A percentile compares a stretch with the other conserved stretches of the same genome.
phyloP scores from a whole-genome alignment of 805 yeast genomes.

The Candida schatavii region DNA sequence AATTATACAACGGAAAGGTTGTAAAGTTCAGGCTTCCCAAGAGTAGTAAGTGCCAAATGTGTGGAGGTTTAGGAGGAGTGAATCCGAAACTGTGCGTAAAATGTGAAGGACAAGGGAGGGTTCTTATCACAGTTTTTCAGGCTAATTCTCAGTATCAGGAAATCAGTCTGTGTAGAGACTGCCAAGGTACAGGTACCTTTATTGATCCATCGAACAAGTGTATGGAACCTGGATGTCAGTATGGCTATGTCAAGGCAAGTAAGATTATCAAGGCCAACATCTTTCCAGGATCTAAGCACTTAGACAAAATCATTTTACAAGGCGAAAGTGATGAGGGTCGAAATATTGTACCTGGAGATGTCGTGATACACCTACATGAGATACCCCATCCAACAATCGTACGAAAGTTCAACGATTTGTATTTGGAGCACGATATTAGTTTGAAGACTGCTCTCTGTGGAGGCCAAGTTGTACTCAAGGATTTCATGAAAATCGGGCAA shows the following conservation, averaged over 20 bases:
- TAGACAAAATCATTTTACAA: constrained; percentile 50
- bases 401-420: constrained; percentile 45
- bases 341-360: constrained; percentile 63
- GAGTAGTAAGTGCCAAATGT: constrained; percentile 45
- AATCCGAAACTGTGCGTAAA: constrained; percentile 33
- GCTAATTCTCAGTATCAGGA: constrained; percentile 40
- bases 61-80: constrained; percentile 54
- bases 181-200: constrained; percentile 35
- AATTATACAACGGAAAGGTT: constrained; percentile 56
- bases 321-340: constrained; percentile 67
- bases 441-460: constrained; percentile 56
- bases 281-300: constrained; percentile 53
- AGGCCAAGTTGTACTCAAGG: constrained; percentile 41
- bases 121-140: constrained; percentile 44
- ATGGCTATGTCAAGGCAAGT: constrained; percentile 47
- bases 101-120: constrained; percentile 45
- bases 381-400: constrained; percentile 35
- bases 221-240: constrained; percentile 17
- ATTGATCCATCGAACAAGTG: constrained; percentile 22
- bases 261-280: constrained; percentile 52
- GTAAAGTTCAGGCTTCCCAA: constrained; percentile 54
- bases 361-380: constrained; percentile 52
- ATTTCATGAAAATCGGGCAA: constrained; percentile 32
- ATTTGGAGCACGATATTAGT: constrained; percentile 44
- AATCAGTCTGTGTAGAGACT: constrained; percentile 27